These are phyloP conservation scores for Diddensiella santjacobensis DNA, from an alignment of 805 yeast species.

Conservation along the genomic window DNA sequence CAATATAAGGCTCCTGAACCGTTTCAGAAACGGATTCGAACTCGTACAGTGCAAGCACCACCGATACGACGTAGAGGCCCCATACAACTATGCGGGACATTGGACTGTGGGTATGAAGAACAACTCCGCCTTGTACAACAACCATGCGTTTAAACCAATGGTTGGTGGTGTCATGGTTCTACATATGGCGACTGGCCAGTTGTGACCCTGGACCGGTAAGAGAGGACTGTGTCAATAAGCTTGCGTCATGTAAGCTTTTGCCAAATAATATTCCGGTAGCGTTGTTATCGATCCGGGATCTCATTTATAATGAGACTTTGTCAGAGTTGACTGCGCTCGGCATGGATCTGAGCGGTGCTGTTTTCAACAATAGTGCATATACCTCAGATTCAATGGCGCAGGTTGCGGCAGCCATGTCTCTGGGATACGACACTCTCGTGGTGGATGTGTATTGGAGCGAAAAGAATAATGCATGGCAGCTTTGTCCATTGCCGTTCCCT, in stretches of 20 bases:
- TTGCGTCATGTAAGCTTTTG: constrained; percentile 19
- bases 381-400: constrained; percentile 24
- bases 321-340: constrained; percentile 36
- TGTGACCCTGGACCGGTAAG: neutral
- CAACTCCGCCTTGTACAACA: too few species aligned
- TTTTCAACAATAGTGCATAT: constrained; percentile 34
- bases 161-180: neutral
- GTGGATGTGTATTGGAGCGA: constrained; percentile 54
- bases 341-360: constrained; percentile 29
- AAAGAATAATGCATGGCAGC: constrained; percentile 43
- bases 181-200: neutral
- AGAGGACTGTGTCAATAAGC: constrained; percentile 2
- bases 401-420: constrained; percentile 27
- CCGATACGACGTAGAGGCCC: constrained; percentile 9
- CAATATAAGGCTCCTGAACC: constrained; percentile 28
- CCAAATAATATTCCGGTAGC: constrained; percentile 22
- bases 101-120: too few species aligned
- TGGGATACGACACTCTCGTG: constrained; percentile 37
- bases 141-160: neutral
- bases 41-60: constrained; percentile 11
- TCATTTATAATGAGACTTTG: constrained; percentile 30
- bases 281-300: constrained; percentile 34
- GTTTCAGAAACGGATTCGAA: constrained; percentile 2
- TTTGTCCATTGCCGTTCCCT: constrained; percentile 42
- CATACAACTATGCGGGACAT: too few species aligned